A percentile compares a stretch with the other conserved stretches of the same genome.
phyloP scores from a whole-genome alignment of 192 early-diverging fungal species.

The Phycomyces nitens region DNA sequence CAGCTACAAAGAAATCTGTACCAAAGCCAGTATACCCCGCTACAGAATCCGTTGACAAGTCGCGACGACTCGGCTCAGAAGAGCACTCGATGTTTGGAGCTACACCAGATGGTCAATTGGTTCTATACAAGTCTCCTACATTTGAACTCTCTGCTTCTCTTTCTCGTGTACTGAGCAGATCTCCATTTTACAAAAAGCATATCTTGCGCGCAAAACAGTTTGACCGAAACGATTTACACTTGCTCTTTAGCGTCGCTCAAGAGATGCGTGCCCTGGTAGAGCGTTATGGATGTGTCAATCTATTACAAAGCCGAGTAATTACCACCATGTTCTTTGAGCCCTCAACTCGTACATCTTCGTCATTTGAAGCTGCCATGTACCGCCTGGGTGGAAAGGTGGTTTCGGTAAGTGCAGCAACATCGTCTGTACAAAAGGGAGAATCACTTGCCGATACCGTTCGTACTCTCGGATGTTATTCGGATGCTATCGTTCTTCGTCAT shows the following conservation, averaged over 20 bases:
- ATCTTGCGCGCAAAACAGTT: slow-evolving; percentile 92
- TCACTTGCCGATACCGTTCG: slow-evolving; percentile 91
- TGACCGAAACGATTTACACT: slow-evolving; percentile 87
- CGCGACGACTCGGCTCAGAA: not conserved
- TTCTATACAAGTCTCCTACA: slow-evolving; percentile 6
- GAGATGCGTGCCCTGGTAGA: slow-evolving; percentile 96
- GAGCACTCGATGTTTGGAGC: slow-evolving; percentile 16
- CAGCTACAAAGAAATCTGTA: slow-evolving; percentile 11
- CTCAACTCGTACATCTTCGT: slow-evolving; percentile 89
- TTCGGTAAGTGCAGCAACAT: slow-evolving; percentile 74
- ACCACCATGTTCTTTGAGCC: slow-evolving; percentile 97
- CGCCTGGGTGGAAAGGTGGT: slow-evolving; percentile 92
- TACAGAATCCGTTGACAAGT: slow-evolving; percentile 6
- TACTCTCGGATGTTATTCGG: slow-evolving; percentile 89
- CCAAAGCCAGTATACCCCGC: slow-evolving; percentile 29
- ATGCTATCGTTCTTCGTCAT: slow-evolving; percentile 91
- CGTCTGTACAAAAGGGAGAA: slow-evolving; percentile 96
- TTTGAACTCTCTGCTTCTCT: slow-evolving; percentile 35
- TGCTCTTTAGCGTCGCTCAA: slow-evolving; percentile 92
- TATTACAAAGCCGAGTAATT: slow-evolving; percentile 89
- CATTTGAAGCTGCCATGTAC: slow-evolving; percentile 93
- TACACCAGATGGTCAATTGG: slow-evolving; percentile 17
- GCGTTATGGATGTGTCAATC: slow-evolving; percentile 77
- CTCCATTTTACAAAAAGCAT: slow-evolving; percentile 92
- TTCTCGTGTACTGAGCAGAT: slow-evolving; percentile 55